Conservation (phyloP, 2,329 filamentous ascomycete species). For the Delphinella strobiligena region DNA sequence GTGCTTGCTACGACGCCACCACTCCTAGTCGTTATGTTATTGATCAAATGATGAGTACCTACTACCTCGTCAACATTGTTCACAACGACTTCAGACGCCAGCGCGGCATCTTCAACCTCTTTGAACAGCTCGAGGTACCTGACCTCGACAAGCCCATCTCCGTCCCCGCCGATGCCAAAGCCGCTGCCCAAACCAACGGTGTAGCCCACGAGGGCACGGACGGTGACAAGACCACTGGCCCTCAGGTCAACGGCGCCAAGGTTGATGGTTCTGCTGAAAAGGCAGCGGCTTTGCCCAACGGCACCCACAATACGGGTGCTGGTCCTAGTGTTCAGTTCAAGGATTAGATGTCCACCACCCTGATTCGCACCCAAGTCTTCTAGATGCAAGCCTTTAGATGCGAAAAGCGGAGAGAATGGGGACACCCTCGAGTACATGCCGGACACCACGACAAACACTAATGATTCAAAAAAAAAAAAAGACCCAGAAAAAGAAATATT, state of each 20-base stretch:
- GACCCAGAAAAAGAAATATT: too few relatives aligned
- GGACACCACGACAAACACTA: too few relatives aligned
- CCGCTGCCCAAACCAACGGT: conserved; percentile 3
- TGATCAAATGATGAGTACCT: conserved; percentile 72
- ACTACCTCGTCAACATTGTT: conserved; percentile 93
- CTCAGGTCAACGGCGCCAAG: conserved; percentile 2
- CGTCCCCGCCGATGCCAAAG: neutral
- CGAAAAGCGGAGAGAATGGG: neutral
- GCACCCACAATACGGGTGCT: conserved; percentile 6
- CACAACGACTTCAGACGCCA: conserved; percentile 95
- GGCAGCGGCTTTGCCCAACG: conserved; percentile 1
- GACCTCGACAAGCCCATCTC: conserved; percentile 41
- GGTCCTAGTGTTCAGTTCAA: conserved; percentile 1
- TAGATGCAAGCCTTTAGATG: too few relatives aligned
- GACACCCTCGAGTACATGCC: too few relatives aligned
- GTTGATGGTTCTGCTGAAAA: conserved; percentile 2
- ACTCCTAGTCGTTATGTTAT: conserved; percentile 72
- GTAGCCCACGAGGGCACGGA: neutral
- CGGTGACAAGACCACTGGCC: conserved; percentile 3
- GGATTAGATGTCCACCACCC: neutral
- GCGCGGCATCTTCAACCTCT: conserved; percentile 71
- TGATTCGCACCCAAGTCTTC: neutral
- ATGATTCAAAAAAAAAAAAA: too few relatives aligned
- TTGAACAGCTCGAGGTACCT: conserved; percentile 62
- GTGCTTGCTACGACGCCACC: conserved; percentile 68